These are phyloP conservation scores for Camptophora hylomeconis DNA, from an alignment of 2,329 filamentous ascomycete genomes.

Conservation along the genomic window DNA sequence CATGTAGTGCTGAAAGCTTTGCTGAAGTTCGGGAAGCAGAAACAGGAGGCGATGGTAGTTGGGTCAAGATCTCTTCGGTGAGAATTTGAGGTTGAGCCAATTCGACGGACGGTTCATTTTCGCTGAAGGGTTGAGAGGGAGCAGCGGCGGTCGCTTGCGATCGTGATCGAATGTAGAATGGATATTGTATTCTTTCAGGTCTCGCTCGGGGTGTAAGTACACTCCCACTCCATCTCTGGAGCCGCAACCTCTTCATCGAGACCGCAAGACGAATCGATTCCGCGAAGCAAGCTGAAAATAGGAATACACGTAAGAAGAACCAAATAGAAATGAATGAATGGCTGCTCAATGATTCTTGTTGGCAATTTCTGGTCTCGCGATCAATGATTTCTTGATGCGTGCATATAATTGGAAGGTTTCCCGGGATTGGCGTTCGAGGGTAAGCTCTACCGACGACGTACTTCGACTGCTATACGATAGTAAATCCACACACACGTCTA, in stretches of 20 bases:
- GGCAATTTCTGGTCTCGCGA: no score
- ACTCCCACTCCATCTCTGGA: constrained; percentile 39
- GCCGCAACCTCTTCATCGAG: constrained; percentile 38
- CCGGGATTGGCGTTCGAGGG: no score
- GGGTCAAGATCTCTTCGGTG: constrained; percentile 24
- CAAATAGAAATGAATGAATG: no score
- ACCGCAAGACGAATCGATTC: constrained; percentile 5
- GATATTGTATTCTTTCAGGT: constrained; percentile 24
- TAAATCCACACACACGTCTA: constrained; percentile 1
- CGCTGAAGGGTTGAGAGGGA: constrained; percentile 16
- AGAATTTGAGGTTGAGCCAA: constrained; percentile 13
- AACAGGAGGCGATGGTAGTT: constrained; percentile 59
- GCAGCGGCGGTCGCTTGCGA: constrained; percentile 29
- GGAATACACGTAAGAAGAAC: neutral
- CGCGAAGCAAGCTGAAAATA: constrained; percentile 1
- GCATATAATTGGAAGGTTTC: no score
- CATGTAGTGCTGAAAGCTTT: constrained; percentile 85
- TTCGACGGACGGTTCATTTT: constrained; percentile 19
- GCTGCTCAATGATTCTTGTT: no score
- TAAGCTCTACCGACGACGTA: neutral
- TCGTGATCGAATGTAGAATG: constrained; percentile 22
- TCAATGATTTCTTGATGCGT: no score
- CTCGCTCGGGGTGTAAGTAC: constrained; percentile 35
- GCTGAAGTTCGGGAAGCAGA: constrained; percentile 57
- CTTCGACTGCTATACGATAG: neutral